Base-by-base conservation (phyloP, 306 rosid species). In the Lathyrus aphaca region DNA sequence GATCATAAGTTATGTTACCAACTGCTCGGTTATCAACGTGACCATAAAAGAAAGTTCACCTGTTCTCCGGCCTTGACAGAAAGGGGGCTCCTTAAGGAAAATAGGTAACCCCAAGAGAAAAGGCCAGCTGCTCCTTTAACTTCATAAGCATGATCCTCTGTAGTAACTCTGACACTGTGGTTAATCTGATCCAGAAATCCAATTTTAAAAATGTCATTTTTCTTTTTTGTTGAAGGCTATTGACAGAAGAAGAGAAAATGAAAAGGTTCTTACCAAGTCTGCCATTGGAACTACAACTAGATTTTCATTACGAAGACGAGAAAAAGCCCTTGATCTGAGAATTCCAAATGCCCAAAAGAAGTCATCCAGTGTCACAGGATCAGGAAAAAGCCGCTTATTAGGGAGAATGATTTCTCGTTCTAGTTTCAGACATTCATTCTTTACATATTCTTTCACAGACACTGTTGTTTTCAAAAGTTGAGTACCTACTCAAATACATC, bases 341-440 rank as follows among this genome's bases (percentile, higher is more conserved):
- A 94, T 88, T 29, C 97, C 98, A 71, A 94, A 94, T 27, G 96
- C 98, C 98, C 98, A 94, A 53, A 85, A 87, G 92, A 90, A 94
- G 74, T 94, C 98, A 23, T 94, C 92, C 75, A 90, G 68, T 53
- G 97, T 90, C 58, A 94, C 79, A 18, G 90, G 83, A 74, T 80
- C 78, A 45, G 98, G 95, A 71, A 94, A 94, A 68, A 94, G 86
- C 74, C 76, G 65, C 82, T 87, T 82, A 79, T 88, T 83, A 18
- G 92, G 90, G 53, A 87, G 86, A 64, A 94, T 79, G 64, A 87
- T 85, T 77, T 90, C 94, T 81, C 84, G 82, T 77, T 94, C 90
- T 74, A 90, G 79, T 79, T 76, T 94, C 53, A 56, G 66, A 82
- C 84, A 90, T 68, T 94, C 97, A 72, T 27, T 88, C 83, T 73